These are phyloP conservation scores for Exobasidium cylindrosporum DNA, from an alignment of 1,284 basidiomycete genomes.

Conservation along the genomic window DNA sequence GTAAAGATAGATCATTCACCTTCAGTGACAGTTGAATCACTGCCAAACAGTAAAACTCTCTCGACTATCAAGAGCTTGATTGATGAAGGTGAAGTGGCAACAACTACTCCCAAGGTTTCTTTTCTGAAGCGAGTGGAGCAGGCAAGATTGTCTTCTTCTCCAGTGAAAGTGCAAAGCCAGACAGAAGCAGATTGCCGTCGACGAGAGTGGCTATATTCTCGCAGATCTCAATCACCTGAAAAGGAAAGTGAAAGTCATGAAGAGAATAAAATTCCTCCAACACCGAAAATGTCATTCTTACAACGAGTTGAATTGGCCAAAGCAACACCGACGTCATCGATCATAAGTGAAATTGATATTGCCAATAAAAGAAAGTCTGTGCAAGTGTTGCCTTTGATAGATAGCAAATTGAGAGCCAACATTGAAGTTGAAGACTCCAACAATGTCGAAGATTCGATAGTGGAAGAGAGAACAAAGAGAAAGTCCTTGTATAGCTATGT, in stretches of 20 bases:
- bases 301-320: neutral
- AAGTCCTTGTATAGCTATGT: too few relatives aligned
- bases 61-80: too few relatives aligned
- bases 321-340: neutral
- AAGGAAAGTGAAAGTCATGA: neutral
- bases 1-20: too few relatives aligned
- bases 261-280: neutral
- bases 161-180: neutral
- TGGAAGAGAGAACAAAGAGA: too few relatives aligned
- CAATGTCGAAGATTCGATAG: too few relatives aligned
- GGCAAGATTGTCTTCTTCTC: neutral
- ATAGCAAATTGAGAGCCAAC: too few relatives aligned
- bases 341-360: too few relatives aligned
- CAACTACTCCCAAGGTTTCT: neutral
- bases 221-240: neutral
- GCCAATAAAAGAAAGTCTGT: too few relatives aligned
- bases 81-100: neutral
- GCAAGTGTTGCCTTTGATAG: too few relatives aligned
- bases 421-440: too few relatives aligned
- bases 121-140: neutral
- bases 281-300: neutral
- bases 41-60: too few relatives aligned
- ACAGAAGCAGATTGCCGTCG: neutral
- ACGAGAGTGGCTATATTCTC: neutral
- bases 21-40: too few relatives aligned